Conservation (phyloP, 352 stramenopile genomes). For the Phytophthora rubi region DNA sequence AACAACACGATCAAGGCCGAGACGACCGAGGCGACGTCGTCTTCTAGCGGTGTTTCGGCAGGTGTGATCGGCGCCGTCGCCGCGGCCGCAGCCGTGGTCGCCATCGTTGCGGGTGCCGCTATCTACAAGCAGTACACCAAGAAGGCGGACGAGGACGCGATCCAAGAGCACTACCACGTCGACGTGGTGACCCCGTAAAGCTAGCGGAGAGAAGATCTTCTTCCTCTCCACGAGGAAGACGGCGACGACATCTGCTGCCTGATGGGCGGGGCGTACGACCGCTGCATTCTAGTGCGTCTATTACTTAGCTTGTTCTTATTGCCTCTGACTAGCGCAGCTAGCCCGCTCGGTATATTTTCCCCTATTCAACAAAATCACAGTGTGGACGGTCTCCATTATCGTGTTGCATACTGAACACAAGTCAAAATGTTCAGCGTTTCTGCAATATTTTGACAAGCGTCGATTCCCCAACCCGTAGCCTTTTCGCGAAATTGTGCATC, state of each 20-base stretch:
- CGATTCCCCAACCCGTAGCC: constrained; percentile 2
- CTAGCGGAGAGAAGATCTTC: not conserved
- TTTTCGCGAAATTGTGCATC: constrained; percentile 22
- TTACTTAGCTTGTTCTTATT: constrained; percentile 6
- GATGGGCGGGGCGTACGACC: constrained; percentile 12
- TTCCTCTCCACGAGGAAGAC: constrained; percentile 16
- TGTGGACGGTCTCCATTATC: constrained; percentile 12
- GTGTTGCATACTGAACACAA: constrained; percentile 14
- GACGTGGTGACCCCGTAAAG: constrained; percentile 40
- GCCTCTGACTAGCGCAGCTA: not conserved
- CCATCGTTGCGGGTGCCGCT: constrained; percentile 27
- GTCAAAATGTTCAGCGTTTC: constrained; percentile 21
- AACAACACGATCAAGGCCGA: constrained; percentile 19
- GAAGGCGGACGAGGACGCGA: constrained; percentile 12
- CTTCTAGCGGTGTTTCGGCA: constrained; percentile 23
- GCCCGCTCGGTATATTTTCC: not conserved
- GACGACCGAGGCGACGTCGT: constrained; percentile 1
- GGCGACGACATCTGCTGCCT: not conserved
- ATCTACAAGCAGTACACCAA: constrained; percentile 50
- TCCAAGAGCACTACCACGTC: constrained; percentile 14
- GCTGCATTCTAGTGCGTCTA: constrained; percentile 13
- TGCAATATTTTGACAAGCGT: constrained; percentile 18
- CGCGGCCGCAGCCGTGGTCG: constrained; percentile 33
- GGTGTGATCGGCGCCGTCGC: constrained; percentile 37
- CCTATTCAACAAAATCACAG: constrained; percentile 14